Conservation (phyloP, 2,329 filamentous ascomycete species). For the Leptographium wingfieldii region DNA sequence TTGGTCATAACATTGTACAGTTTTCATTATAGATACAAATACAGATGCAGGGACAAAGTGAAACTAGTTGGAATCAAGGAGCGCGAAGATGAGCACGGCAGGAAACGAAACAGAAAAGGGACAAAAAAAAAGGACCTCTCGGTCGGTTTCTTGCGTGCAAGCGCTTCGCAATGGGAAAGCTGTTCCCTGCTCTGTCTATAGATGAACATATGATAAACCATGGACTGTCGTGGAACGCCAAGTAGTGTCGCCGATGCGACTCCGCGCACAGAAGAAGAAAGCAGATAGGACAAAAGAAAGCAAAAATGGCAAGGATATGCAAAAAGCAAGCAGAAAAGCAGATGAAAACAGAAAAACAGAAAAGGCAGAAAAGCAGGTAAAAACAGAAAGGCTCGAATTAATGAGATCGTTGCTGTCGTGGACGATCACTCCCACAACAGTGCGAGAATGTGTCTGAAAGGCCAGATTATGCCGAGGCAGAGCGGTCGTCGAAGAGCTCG, state of each 20-base stretch:
- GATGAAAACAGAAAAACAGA: background rate
- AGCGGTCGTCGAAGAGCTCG: background rate
- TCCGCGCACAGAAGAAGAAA: background rate
- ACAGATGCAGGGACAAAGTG: background rate
- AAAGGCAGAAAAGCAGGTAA: background rate
- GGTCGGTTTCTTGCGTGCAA: background rate
- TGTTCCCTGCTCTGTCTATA: background rate
- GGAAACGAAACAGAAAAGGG: background rate
- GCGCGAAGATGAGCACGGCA: background rate
- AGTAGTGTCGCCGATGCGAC: background rate
- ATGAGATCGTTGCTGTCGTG: slow-evolving; percentile 5
- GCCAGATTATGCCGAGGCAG: background rate
- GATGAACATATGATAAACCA: background rate
- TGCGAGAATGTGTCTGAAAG: background rate
- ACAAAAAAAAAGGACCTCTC: background rate
- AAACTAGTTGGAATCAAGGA: background rate
- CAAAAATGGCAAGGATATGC: background rate
- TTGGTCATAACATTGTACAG: background rate
- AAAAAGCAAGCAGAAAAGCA: background rate
- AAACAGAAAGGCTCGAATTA: background rate
- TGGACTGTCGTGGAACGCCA: background rate
- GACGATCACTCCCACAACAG: background rate
- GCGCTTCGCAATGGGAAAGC: background rate
- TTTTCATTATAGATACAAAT: background rate
- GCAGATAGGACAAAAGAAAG: background rate